Percentiles rank a stretch among this genome's conserved stretches.
Conservation (phyloP, 140 eudicot species). For the Senecio squalidus region DNA sequence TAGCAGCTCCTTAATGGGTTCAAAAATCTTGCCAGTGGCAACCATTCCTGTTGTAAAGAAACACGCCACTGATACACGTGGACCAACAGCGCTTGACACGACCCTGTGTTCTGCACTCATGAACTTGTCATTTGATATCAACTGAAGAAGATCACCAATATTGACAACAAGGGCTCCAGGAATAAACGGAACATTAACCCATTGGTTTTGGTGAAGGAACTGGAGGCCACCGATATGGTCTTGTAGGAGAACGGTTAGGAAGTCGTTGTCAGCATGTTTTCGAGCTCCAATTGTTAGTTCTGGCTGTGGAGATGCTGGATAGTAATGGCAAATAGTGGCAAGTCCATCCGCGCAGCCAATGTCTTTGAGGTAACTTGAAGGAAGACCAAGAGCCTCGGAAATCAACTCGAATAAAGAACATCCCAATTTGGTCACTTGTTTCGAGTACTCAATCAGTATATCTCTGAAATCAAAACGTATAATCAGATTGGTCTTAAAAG, state of each 20-base stretch:
- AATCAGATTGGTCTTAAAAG: not conserved
- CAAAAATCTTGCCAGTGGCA: conserved; percentile 25
- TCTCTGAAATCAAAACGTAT: conserved; percentile 13
- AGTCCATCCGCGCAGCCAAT: conserved; percentile 38
- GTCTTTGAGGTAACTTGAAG: conserved; percentile 25
- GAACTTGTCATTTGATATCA: conserved; percentile 37
- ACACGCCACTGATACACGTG: conserved; percentile 50
- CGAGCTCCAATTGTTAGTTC: conserved; percentile 33
- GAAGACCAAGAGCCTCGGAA: conserved; percentile 35
- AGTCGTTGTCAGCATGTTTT: conserved; percentile 36
- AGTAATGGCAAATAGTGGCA: conserved; percentile 32
- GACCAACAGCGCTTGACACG: conserved; percentile 30
- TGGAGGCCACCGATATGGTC: conserved; percentile 38
- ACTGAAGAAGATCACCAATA: conserved; percentile 37
- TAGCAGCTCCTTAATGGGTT: conserved; percentile 37
- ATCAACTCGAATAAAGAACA: conserved; percentile 25
- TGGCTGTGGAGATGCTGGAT: conserved; percentile 35
- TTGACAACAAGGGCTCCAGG: conserved; percentile 41
- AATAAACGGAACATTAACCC: conserved; percentile 35
- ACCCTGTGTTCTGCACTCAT: conserved; percentile 46
- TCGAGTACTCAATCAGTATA: conserved; percentile 25
- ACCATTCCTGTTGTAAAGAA: conserved; percentile 29
- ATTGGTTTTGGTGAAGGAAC: conserved; percentile 35
- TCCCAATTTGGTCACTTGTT: conserved; percentile 26
- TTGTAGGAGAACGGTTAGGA: conserved; percentile 32